Conservation (phyloP, 1,284 basidiomycete genomes). For the Microbotryomycetes sp. region DNA sequence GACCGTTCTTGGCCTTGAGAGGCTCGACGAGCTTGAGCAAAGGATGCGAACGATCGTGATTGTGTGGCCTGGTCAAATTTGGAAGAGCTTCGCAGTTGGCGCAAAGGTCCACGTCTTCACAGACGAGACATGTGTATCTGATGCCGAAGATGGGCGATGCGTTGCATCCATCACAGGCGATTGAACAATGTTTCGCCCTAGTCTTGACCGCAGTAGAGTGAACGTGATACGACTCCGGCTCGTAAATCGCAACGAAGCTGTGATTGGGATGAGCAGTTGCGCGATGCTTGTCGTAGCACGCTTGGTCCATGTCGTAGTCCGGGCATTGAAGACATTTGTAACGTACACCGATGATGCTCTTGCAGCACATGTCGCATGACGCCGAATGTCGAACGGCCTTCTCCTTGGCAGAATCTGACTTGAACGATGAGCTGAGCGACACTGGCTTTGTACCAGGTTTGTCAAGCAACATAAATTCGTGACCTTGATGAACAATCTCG, state of each 20-base stretch:
- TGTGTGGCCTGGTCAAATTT: conserved; percentile 16
- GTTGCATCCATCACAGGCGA: conserved; percentile 34
- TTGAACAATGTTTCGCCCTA: conserved; percentile 22
- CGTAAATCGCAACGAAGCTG: conserved; percentile 25
- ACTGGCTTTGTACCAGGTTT: too few relatives aligned
- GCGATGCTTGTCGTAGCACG: conserved; percentile 6
- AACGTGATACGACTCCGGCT: conserved; percentile 2
- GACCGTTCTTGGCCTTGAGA: neutral
- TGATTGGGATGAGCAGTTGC: conserved; percentile 27
- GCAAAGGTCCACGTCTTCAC: conserved; percentile 33
- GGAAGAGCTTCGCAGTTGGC: conserved; percentile 31
- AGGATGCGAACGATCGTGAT: too few relatives aligned
- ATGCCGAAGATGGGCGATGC: conserved; percentile 28
- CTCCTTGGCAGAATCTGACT: too few relatives aligned
- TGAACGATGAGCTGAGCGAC: too few relatives aligned
- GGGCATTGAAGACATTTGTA: conserved; percentile 52
- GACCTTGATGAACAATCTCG: too few relatives aligned
- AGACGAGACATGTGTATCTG: conserved; percentile 38
- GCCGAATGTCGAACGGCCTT: conserved; percentile 34
- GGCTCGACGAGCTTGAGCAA: conserved; percentile 35
- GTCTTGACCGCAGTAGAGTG: neutral
- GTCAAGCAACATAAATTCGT: too few relatives aligned
- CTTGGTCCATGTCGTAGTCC: conserved; percentile 18
- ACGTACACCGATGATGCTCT: conserved; percentile 56
- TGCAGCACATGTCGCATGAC: conserved; percentile 48